Evolutionary conservation across 1,284 basidiomycete genomes (phyloP), one percentile per base, ranked within the genome.

Genomic region (Apiotrichum veenhuisii): DNA sequence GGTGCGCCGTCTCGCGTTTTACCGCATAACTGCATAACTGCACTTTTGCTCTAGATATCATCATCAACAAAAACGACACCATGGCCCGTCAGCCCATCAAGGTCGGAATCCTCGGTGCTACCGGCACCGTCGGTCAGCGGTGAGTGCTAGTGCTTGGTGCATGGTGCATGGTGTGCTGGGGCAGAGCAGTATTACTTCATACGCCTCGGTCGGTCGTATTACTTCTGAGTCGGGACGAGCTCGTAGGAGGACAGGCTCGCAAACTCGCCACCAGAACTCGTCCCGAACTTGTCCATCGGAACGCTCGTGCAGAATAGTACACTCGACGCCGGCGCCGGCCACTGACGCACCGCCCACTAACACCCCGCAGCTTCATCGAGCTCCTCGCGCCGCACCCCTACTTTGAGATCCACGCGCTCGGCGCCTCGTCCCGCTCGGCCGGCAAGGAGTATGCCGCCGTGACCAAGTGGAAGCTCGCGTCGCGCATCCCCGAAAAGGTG

Each of bases 61-160:
- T 42, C 17, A 1, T 43, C 17, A n/a, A 26, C 8, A 25, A 30
- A 40, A 37, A 30, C 26, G 30, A 22, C 64, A 51, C 5, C 51
- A 66, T 67, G 66, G 50, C 61, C 20, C 55, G 60, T 11, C 58
- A 59, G 45, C 75, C 81, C 68, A 77, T 92, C 79, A 88, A 89
- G 65, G 93, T 98, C 64, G 95, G 91, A 64, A 82, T 99, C 58
- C 84, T 98, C 20, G 95, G 95, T 48, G 96, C 96, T 7, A 99
- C 96, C 0, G 96, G 94, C 76, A 95, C 91, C 49, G 93, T 97
- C 55, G 93, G 93, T 23, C 93, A 97, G 77, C 85, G 91, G 57
- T 74, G 45, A 58, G 69, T 63, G n/a, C n/a, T n/a, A n/a, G n/a
- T n/a, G n/a, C n/a, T n/a, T n/a, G n/a, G n/a, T n/a, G n/a, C n/a